Evolutionary conservation across 1,284 basidiomycete species (phyloP).

Genomic region (Tilletia horrida): DNA sequence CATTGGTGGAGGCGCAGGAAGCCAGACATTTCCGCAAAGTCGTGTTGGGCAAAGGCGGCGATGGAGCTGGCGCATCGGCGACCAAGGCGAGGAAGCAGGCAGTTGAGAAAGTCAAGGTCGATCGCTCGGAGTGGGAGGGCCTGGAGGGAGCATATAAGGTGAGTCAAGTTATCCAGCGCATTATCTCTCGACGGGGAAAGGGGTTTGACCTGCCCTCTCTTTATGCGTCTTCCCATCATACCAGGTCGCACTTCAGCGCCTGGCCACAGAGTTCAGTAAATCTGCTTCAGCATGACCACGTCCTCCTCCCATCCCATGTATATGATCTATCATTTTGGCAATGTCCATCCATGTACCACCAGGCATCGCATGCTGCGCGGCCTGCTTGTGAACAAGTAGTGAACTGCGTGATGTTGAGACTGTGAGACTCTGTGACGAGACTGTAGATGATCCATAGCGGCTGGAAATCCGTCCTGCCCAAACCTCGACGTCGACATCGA

Average conservation of each 20-base stretch:
- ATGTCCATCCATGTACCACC: no score
- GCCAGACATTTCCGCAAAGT: constrained; percentile 56
- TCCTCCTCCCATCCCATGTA: no score
- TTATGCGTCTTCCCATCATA: not conserved
- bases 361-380: no score
- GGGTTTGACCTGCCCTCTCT: not conserved
- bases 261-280: constrained; percentile 4
- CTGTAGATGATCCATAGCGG: no score
- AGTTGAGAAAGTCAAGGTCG: not conserved
- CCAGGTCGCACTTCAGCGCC: not conserved
- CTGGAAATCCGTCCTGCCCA: no score
- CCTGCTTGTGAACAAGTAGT: no score
- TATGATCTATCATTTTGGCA: no score
- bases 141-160: constrained; percentile 7
- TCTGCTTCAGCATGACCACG: no score
- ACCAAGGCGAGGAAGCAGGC: not conserved
- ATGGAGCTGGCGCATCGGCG: constrained; percentile 19
- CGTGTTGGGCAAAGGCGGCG: not conserved
- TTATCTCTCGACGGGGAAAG: no score
- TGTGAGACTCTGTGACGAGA: no score
- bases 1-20: constrained; percentile 91
- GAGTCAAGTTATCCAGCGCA: not conserved
- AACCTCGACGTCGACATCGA: no score
- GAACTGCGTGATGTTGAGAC: no score
- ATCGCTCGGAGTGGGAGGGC: not conserved